Evolutionary conservation across 2,329 filamentous ascomycete genomes (phyloP), one percentile per base, ranked within the genome.

Genomic region (Chlorencoelia australis): DNA sequence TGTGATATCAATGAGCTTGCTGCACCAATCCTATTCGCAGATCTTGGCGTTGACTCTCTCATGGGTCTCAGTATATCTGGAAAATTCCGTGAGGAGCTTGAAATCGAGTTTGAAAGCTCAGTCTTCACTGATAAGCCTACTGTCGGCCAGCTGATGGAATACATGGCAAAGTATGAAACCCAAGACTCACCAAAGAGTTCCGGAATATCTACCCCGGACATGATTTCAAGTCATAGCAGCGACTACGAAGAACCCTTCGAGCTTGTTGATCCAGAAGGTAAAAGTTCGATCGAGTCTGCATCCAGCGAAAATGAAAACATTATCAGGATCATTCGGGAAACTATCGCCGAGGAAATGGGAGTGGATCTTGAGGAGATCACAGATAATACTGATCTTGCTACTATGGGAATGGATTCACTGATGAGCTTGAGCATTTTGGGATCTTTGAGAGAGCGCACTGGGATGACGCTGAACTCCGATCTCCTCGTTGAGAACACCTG

Each of bases 31-130:
- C 62, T 60, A 26, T 73, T 76, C 47, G 58, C 63, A 3, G 71
- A 75, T 43, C 59, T 75, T 2, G 73, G 73, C 14, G 67, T 75
- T n/a, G 73, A 77, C 50, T 76, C 72, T 2, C 61, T 77, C 13
- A 68, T 77, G 56, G 63, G 67, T 2, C 56, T 77, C 25, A 72
- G 67, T 4, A 71, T 76, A 25, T 63, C 64, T 8, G 69, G 67
- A 13, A 63, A 69, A 15, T 66, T 75, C 39, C 67, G 68, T 7
- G 71, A 76, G 43, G 70, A 75, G 15, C 57, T 76, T 5, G 64
- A 71, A 29, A 53, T 76, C 7, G 59, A 66, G 45, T 68, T 41
- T 6, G 60, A 66, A 45, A 68, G 66, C 3, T 62, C 71, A 30
- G 63, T 67, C 0, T 73, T 75, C 42, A 63, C 33, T 9, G 37